Evolutionary conservation across 257 asterid species (phyloP), one percentile per base, ranked within the genome.

Genomic region (Petunia secreta): DNA sequence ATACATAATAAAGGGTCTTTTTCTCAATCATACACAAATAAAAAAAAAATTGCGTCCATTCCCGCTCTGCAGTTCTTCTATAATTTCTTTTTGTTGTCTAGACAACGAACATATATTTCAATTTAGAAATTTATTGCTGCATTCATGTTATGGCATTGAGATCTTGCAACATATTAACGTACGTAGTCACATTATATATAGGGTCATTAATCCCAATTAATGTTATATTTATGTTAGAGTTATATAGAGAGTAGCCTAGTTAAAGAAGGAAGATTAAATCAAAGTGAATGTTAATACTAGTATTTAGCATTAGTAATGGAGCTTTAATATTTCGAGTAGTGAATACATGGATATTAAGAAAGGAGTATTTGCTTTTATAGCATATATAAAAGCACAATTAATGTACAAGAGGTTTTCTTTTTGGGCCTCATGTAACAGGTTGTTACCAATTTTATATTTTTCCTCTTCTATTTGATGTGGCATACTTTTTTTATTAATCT

Each of bases 221-320:
- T 57, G 62, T 57, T 15, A 34, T 4, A 15, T 14, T 7, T 15
- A 57, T 8, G 6, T 57, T 57, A 15, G 6, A 1, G 14, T 2
- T 55, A 55, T 25, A 25, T 25, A 25, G 25, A 25, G 25, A 25
- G 1, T 14, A 14, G 62, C 62, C 62, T 55, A 57, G 36, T 15
- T 57, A 57, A 57, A 57, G 62, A 57, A 57, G 62, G 15, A 14
- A 4, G 7, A 57, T 57, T 57, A 55, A 55, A 55, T 6, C 62
- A 48, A 48, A 62, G 2, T 66, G 15, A 1, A 44, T 68, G 53
- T 48, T 48, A 48, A 48, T 16, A 41, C 2, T 8, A 44, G 8
- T n/a, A 68, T 68, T 68, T 68, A 44, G 11, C 43, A 8, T 16
- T 68, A n/a, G 75, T 68, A 68, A 68, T 43, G 15, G 39, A 15